Conservation (phyloP, 1,284 basidiomycete genomes). For the Ceratobasidium sp. region DNA sequence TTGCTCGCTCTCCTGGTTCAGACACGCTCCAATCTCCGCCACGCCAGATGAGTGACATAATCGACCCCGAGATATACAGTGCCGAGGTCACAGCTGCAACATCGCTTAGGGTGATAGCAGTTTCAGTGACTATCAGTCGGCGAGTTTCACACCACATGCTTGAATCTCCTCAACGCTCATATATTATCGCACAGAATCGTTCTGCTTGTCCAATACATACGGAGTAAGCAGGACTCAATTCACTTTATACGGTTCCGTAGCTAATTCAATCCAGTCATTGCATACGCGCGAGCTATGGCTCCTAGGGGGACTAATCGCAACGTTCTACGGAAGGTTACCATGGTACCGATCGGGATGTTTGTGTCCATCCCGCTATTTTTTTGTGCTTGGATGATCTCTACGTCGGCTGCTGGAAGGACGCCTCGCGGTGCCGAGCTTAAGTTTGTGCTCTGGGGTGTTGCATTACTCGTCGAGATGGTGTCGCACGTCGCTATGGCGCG, state of each 20-base stretch:
- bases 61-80: background rate
- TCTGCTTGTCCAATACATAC: conserved; percentile 9
- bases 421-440: background rate
- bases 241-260: background rate
- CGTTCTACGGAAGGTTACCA: background rate
- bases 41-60: background rate
- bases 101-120: background rate
- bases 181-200: too few species aligned
- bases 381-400: background rate
- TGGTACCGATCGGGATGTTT: background rate
- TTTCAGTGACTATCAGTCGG: too few species aligned
- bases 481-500: conserved; percentile 6
- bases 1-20: conserved; percentile 1
- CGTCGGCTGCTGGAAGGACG: background rate
- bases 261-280: too few species aligned
- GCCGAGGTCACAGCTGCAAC: background rate
- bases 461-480: background rate
- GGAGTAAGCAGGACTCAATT: background rate
- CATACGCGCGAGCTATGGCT: too few species aligned
- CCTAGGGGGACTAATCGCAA: background rate
- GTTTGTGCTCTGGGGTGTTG: conserved; percentile 3
- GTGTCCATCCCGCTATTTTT: conserved; percentile 6
- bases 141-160: too few species aligned
- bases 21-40: background rate
- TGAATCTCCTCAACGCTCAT: too few species aligned